Evolutionary conservation across 345 rosid genomes (phyloP), one percentile per base, ranked within the genome.

Genomic region (Sisymbrium altissimum): DNA sequence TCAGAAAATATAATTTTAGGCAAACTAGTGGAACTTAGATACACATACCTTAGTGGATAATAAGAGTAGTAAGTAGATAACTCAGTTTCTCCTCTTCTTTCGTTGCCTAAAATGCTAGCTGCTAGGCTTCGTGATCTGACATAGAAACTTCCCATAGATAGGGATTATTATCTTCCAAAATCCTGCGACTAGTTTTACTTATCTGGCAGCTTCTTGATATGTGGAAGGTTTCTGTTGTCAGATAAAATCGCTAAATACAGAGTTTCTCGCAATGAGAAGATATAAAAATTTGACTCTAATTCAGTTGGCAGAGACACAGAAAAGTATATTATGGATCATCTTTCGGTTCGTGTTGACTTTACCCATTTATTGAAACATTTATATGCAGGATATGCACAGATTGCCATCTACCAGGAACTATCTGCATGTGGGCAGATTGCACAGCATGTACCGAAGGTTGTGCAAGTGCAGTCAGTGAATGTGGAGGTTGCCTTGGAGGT

Each of bases 391-490:
- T 96, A 66, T 96, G 99, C 84, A 89, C 98, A 6, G 99, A 96
- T 81, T 96, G 99, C 67, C 99, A 96, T 85, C 82, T 96, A 71
- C 98, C 99, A 7, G 98, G 99, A 35, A 96, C 99, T 8, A 85
- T 96, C 43, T 96, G 99, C 59, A 85, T 96, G 93, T 96, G 99
- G 98, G 92, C 96, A 35, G 99, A 96, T 84, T 96, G 99, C 74
- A 92, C 99, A 5, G 86, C 98, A 35, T 96, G 99, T 85, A 87
- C 92, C 53, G 99, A 96, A 81, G 83, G 94, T 60, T 92, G 98
- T 81, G 97, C 98, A 58, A 89, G 97, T 79, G 82, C 98, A 60
- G 91, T 89, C 5, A 73, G 92, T 73, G 99, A 96, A 81, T 96
- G 98, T 64, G 95, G 99, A 57, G 95, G 99, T 79, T 96, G 99